Evolutionary conservation across 306 rosid genomes (phyloP).

Genomic region (Aeschynomene evenia): DNA sequence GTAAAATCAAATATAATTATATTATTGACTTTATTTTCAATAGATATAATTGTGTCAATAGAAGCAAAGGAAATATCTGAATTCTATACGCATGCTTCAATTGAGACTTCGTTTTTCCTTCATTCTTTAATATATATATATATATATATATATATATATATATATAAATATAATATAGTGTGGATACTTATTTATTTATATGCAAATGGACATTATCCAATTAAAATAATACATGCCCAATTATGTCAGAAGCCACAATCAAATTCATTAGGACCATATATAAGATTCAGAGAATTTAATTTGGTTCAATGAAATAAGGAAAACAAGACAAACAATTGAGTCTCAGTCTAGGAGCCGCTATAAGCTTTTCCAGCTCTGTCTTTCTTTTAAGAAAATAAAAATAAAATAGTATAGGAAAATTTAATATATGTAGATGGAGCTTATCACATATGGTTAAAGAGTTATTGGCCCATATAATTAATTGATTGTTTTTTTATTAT

Average conservation of each 20-base stretch:
- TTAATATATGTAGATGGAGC: no score
- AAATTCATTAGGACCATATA: not conserved
- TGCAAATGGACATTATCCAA: not conserved
- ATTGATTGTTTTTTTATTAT: no score
- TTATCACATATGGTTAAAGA: no score
- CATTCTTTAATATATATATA: no score
- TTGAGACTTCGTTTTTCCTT: not conserved
- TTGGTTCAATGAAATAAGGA: slow-evolving; percentile 11
- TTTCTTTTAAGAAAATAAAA: no score
- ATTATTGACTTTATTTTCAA: no score
- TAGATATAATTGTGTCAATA: no score
- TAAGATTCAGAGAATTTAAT: slow-evolving; percentile 16
- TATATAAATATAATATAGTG: no score
- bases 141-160: no score
- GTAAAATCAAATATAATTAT: no score
- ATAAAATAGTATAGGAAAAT: no score
- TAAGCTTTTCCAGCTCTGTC: slow-evolving; percentile 7
- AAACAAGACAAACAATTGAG: slow-evolving; percentile 15
- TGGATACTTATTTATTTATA: not conserved
- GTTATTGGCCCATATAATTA: no score
- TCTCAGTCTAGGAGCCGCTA: not conserved
- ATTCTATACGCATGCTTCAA: not conserved
- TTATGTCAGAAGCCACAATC: slow-evolving; percentile 1
- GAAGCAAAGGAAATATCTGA: not conserved
- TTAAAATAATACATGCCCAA: not conserved